phyloP scores from a whole-genome alignment of 805 yeast genomes.

The Zygosaccharomyces pseudorouxii region DNA sequence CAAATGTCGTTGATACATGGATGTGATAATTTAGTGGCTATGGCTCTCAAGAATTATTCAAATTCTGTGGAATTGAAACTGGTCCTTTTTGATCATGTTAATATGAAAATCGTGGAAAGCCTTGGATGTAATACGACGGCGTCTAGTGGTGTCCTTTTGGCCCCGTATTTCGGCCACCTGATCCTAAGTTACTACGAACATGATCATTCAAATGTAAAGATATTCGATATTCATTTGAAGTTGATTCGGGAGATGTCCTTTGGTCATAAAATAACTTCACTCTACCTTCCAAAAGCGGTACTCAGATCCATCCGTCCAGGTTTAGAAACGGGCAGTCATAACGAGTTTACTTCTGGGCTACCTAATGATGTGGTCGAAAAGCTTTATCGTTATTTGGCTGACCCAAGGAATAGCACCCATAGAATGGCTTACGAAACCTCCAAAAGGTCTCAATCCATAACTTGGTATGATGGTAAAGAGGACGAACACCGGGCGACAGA shows the following conservation, averaged over 20 bases:
- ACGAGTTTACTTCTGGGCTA: not conserved
- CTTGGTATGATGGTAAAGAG: not conserved
- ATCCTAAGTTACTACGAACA: not conserved
- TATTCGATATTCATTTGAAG: not conserved
- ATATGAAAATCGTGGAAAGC: not conserved
- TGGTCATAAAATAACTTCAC: not conserved
- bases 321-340: not conserved
- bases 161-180: not conserved
- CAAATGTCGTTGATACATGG: not conserved
- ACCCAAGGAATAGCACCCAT: not conserved
- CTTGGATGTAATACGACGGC: not conserved
- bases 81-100: slow-evolving; percentile 6
- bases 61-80: not conserved
- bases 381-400: not conserved
- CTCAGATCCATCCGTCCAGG: not conserved
- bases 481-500: not conserved
- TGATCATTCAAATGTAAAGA: not conserved
- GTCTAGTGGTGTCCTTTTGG: not conserved
- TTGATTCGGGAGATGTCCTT: not conserved
- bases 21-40: not conserved
- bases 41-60: not conserved
- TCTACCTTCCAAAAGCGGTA: not conserved
- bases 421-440: not conserved
- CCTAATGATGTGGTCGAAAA: not conserved
- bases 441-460: not conserved